Base-by-base conservation (phyloP, 2,329 filamentous ascomycete genomes). In the Trichophyton verrucosum region DNA sequence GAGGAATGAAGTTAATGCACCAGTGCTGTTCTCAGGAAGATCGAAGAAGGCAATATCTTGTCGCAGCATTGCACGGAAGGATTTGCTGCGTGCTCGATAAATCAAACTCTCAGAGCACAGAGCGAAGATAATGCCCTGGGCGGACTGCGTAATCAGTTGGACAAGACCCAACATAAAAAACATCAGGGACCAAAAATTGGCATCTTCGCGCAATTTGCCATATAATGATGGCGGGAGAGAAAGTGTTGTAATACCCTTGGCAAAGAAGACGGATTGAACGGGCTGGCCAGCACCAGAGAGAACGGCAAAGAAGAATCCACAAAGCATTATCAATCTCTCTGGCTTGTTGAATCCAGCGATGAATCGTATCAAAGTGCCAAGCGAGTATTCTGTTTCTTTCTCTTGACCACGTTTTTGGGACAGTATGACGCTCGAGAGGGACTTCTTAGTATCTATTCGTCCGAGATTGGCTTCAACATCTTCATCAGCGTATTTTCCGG, bases 1-100 rank as follows among this genome's bases (percentile, higher is more conserved):
- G 11, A 96, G 78, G 75, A 95, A 94, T 0, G 88, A 89, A 0
- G 91, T 96, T 67, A 99, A 77, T 0, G 91, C 87, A 65, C 94
- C 94, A 5, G 90, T 86, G 5, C 88, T 91, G 72, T 97, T 95
- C 72, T 94, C 87, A 64, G 95, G 89, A 51, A 80, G 81, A 72
- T 97, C 94, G 67, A 96, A 99, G 73, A 91, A 97, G 30, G 85
- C 79, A 62, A 97, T 91, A 64, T 97, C 94, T 74, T 97, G 92
- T 65, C 91, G 88, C 58, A 97, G 83, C 77, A 97, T 90, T 24
- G 86, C 81, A 36, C 91, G 82, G 78, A 99, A 96, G 5, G 91
- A 88, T 61, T 80, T 80, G 72, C 94, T 85, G 67, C 94, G 84
- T 1, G 92, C 89, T 20, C 90, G 85, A 70, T 89, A 88, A 60